phyloP scores from a whole-genome alignment of 306 rosid species.

The Vigna angularis region DNA sequence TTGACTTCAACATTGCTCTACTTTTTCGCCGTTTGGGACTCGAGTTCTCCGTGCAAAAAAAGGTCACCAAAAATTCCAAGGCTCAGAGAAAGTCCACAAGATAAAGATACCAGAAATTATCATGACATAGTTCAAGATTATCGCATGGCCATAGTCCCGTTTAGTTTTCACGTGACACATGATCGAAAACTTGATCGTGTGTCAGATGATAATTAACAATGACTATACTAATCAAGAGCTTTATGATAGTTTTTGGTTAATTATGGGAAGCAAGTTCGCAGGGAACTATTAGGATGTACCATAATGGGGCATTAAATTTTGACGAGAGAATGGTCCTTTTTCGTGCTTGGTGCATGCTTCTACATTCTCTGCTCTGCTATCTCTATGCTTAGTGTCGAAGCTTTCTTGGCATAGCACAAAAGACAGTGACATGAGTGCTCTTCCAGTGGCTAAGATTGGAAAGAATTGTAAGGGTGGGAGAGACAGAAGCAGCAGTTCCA shows the following conservation, averaged over 20 bases:
- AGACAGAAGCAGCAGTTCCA: constrained; percentile 33
- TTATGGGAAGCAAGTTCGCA: constrained; percentile 46
- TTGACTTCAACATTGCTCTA: constrained; percentile 61
- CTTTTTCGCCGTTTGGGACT: constrained; percentile 39
- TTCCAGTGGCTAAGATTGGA: constrained; percentile 25
- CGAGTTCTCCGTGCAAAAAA: constrained; percentile 31
- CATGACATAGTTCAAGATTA: background rate
- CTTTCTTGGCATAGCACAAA: constrained; percentile 29
- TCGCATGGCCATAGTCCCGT: background rate
- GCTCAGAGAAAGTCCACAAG: constrained; percentile 34
- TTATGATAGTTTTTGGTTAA: background rate
- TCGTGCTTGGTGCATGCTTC: constrained; percentile 50
- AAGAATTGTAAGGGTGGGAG: background rate
- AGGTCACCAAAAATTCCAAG: constrained; percentile 38
- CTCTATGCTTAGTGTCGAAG: constrained; percentile 26
- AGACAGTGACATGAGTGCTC: constrained; percentile 40
- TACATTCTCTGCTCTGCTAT: constrained; percentile 38
- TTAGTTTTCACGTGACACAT: background rate
- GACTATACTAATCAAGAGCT: background rate
- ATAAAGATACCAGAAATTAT: background rate
- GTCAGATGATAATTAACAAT: background rate
- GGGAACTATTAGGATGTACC: constrained; percentile 38
- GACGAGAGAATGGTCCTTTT: constrained; percentile 46
- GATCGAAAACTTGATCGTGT: background rate
- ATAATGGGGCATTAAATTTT: constrained; percentile 48